Evolutionary conservation across 495 filamentous ascomycete genomes (phyloP).

Genomic region (Penicillium alfredii): DNA sequence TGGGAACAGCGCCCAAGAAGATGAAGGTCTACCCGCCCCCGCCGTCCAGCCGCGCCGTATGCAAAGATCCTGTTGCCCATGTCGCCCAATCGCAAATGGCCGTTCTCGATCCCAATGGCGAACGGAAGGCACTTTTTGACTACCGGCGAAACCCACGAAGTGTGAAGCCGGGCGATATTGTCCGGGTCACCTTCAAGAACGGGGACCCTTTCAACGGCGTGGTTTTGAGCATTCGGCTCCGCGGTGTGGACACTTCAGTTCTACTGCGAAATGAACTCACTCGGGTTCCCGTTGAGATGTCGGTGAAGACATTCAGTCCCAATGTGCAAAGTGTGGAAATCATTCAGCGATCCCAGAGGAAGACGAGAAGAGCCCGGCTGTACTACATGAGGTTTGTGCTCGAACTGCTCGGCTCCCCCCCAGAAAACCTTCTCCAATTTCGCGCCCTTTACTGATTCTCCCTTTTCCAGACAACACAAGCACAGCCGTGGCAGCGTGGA

Average conservation of each 20-base stretch:
- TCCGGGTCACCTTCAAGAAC: slow-evolving; percentile 76
- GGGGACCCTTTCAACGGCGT: slow-evolving; percentile 90
- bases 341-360: slow-evolving; percentile 75
- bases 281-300: slow-evolving; percentile 92
- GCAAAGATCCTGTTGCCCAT: slow-evolving; percentile 55
- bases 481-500: slow-evolving; percentile 68
- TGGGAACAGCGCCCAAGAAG: slow-evolving; percentile 31
- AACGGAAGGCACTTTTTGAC: slow-evolving; percentile 74
- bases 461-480: slow-evolving; percentile 45
- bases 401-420: slow-evolving; percentile 13
- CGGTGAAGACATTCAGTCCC: slow-evolving; percentile 87
- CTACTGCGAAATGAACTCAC: slow-evolving; percentile 77
- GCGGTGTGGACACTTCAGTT: slow-evolving; percentile 79
- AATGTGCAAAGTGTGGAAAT: slow-evolving; percentile 89
- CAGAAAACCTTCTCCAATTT: slow-evolving; percentile 30
- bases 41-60: slow-evolving; percentile 35
- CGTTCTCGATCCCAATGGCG: slow-evolving; percentile 74
- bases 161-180: slow-evolving; percentile 75
- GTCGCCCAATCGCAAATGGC: slow-evolving; percentile 61
- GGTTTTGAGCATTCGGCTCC: slow-evolving; percentile 73
- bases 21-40: slow-evolving; percentile 52
- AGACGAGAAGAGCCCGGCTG: slow-evolving; percentile 80
- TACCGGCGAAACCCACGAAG: slow-evolving; percentile 63
- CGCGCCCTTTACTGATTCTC: slow-evolving; percentile 2
- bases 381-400: slow-evolving; percentile 79